Evolutionary conservation across 768 basidiomycete species (phyloP), one percentile per base, ranked within the genome.

Genomic region (Tubosaeta sp.): DNA sequence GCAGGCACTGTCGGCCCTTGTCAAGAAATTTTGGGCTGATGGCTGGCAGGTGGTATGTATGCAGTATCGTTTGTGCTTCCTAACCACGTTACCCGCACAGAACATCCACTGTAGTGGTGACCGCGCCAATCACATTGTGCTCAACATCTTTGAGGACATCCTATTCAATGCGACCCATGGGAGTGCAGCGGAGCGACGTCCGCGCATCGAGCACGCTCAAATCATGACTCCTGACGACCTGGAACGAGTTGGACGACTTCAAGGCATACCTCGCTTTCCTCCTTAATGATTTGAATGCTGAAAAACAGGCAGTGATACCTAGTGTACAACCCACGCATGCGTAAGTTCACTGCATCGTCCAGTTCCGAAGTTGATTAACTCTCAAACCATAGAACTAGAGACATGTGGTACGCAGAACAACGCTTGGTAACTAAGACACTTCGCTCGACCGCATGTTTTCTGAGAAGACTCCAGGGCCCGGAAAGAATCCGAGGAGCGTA

Each of bases 251-350:
- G 87, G 84, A 29, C 73, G 68, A 44, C 76, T 96, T 11, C 91
- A 90, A 59, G 82, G 93, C 87, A 52, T 32, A 80, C 64, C 7
- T 29, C 36, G 10, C 16, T 25, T 25, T 48, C 30, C 19, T n/a
- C n/a, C 5, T 16, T 24, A 1, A 29, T 32, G 12, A 29, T n/a
- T 34, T n/a, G 32, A 10, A 40, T 44, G 27, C 49, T 47, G 18
- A 43, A n/a, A 8, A 9, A 3, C 32, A 21, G 3, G 13, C 40
- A 93, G 90, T 97, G 19, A 87, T 95, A 60, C 79, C 88, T 4
- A 94, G 92, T 58, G 90, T 95, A 3, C 94, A 97, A 61, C 94
- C 94, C 0, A 94, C 90, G 2, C 93, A 96, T 62, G 91, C 86
- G 81, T 91, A 69, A 69, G 83, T 71, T 19, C 31, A 35, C 22